Percentiles rank a stretch among this genome's conserved stretches.
Evolutionary conservation across 225 moss, liverwort and hornwort species (phyloP).

Genomic region (Bryoerythrophyllum caledonicum): DNA sequence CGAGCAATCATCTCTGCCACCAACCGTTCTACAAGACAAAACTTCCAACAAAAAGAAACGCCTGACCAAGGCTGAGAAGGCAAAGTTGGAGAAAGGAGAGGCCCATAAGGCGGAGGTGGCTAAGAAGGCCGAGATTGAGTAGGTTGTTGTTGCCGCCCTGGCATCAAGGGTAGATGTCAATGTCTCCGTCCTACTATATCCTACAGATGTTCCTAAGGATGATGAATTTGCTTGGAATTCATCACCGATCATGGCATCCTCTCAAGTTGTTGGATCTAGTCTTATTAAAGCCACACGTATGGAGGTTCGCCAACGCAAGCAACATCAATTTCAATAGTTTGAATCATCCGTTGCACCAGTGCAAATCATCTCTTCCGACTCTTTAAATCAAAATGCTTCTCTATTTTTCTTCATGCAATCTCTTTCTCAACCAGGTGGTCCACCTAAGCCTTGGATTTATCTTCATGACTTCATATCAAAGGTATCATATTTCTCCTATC

Average conservation of each 20-base stretch:
- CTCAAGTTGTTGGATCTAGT: neutral
- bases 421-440: neutral
- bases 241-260: neutral
- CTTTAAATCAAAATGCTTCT: neutral
- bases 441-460: neutral
- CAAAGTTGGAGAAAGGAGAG: neutral
- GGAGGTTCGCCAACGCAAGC: neutral
- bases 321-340: neutral
- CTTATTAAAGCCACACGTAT: neutral
- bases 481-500: too few species aligned
- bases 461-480: neutral
- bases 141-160: neutral
- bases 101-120: neutral
- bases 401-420: neutral
- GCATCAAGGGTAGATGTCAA: neutral
- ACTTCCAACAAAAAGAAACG: neutral
- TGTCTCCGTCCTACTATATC: neutral
- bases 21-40: neutral
- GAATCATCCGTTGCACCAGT: neutral
- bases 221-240: neutral
- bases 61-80: neutral
- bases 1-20: neutral
- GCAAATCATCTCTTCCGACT: neutral
- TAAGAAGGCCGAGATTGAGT: neutral
- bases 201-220: neutral